Conservation (phyloP, 768 basidiomycete species). For the Trametes maxima region DNA sequence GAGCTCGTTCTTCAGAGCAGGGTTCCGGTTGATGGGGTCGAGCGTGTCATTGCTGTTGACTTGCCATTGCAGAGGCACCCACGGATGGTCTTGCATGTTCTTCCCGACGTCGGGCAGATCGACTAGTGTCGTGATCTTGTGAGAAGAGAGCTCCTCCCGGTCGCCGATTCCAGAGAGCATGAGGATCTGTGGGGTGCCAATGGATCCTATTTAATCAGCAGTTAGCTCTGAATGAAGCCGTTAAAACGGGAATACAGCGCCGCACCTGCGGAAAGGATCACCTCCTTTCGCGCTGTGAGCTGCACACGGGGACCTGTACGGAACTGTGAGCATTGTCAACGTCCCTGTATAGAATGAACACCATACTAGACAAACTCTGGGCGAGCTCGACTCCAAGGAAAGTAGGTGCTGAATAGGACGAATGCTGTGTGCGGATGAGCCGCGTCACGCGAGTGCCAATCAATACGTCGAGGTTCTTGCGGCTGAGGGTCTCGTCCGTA, state of each 20-base stretch:
- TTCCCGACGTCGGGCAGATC: slow-evolving; percentile 35
- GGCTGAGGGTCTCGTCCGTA: background rate
- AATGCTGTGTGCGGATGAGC: background rate
- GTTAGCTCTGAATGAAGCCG: background rate
- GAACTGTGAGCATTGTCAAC: background rate
- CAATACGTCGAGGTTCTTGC: background rate
- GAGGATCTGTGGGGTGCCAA: slow-evolving; percentile 24
- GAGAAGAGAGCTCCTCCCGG: background rate
- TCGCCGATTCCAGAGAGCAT: slow-evolving; percentile 23
- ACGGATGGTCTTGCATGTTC: slow-evolving; percentile 34
- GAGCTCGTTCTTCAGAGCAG: background rate
- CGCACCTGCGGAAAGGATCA: background rate
- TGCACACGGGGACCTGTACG: background rate
- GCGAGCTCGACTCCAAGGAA: background rate
- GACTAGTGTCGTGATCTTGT: slow-evolving; percentile 31
- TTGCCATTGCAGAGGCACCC: background rate
- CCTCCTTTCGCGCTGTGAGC: background rate
- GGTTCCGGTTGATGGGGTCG: background rate
- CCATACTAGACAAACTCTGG: background rate
- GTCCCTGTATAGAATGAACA: background rate
- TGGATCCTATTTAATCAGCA: background rate
- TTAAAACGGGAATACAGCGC: background rate
- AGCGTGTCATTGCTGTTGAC: background rate
- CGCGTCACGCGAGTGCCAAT: background rate
- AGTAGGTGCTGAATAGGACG: background rate